A percentile compares a stretch with the other conserved stretches of the same genome.
Conservation (phyloP, 2,329 filamentous ascomycete species). For the Ciborinia camelliae region DNA sequence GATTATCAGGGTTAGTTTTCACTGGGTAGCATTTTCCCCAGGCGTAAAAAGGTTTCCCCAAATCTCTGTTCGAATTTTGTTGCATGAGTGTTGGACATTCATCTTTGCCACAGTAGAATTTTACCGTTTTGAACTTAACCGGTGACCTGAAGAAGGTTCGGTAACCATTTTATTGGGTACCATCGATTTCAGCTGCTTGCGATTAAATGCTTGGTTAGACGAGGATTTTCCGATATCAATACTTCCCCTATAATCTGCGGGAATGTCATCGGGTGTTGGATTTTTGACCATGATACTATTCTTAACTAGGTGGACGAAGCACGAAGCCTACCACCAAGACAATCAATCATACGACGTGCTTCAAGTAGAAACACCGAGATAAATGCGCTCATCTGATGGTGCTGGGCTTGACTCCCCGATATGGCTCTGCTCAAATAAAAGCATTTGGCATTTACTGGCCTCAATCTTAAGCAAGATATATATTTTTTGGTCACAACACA, state of each 20-base stretch:
- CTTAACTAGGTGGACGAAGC: not conserved
- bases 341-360: not conserved
- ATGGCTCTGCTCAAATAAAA: not conserved
- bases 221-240: not conserved
- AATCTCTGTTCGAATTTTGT: not conserved
- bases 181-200: not conserved
- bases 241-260: not conserved
- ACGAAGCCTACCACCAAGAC: not conserved
- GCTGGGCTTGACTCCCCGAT: not conserved
- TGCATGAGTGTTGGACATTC: not conserved
- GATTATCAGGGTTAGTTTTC: not conserved
- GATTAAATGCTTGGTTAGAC: not conserved
- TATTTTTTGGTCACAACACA: not conserved
- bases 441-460: not conserved
- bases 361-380: not conserved
- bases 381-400: not conserved
- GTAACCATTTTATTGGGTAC: not conserved
- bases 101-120: not conserved
- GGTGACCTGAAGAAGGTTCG: not conserved
- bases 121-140: not conserved
- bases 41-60: constrained; percentile 10
- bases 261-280: not conserved
- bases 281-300: not conserved
- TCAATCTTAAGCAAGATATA: not conserved
- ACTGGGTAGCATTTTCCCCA: not conserved